These are phyloP conservation scores for Hippophae tibetana DNA, from an alignment of 306 rosid species.

Conservation along the genomic window DNA sequence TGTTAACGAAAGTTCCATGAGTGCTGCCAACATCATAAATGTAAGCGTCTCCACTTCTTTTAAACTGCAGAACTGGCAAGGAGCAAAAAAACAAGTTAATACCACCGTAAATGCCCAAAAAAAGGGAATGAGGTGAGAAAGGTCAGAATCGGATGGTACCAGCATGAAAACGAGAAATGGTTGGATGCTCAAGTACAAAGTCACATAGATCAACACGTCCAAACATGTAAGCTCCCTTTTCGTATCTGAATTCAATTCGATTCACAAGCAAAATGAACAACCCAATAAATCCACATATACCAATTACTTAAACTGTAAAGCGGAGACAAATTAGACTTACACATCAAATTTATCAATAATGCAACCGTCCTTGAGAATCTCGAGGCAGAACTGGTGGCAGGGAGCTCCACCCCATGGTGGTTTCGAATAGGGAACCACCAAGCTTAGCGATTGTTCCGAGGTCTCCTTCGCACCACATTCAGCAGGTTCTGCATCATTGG, in stretches of 20 bases:
- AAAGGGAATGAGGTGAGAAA: not conserved
- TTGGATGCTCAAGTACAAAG: slow-evolving; percentile 75
- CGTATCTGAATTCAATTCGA: slow-evolving; percentile 29
- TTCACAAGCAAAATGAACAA: not conserved
- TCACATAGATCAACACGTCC: slow-evolving; percentile 90
- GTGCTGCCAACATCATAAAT: slow-evolving; percentile 93
- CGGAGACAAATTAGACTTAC: slow-evolving; percentile 5
- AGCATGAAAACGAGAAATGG: slow-evolving; percentile 87
- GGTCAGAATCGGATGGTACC: slow-evolving; percentile 25
- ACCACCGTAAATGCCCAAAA: slow-evolving; percentile 9
- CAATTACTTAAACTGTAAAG: not conserved
- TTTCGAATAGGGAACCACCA: slow-evolving; percentile 53
- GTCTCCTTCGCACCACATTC: slow-evolving; percentile 14
- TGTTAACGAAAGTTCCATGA: slow-evolving; percentile 82
- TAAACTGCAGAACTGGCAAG: slow-evolving; percentile 70
- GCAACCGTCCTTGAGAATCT: slow-evolving; percentile 80
- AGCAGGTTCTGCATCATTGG: slow-evolving; percentile 12
- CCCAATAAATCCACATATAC: not conserved
- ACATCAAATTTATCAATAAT: slow-evolving; percentile 50
- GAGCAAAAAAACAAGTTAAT: slow-evolving; percentile 16
- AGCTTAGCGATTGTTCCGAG: slow-evolving; percentile 24
- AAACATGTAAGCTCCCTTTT: slow-evolving; percentile 92
- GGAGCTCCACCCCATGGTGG: slow-evolving; percentile 84
- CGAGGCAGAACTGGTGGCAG: slow-evolving; percentile 59
- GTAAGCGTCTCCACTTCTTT: slow-evolving; percentile 73